Base-by-base conservation (phyloP, 1,284 basidiomycete species). In the Naganishia cerealis region DNA sequence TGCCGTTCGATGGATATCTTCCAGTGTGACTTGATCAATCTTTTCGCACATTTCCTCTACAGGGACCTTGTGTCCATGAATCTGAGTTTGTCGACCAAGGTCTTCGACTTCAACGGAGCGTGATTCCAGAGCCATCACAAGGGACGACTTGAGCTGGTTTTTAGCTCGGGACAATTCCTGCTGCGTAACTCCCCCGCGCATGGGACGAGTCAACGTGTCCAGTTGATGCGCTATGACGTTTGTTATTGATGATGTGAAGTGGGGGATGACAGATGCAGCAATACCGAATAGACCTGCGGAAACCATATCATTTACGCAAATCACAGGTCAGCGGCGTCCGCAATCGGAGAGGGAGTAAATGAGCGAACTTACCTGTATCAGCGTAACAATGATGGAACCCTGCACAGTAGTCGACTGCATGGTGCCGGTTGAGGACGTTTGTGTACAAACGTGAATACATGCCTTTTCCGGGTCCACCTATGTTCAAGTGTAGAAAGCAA, bases 361-460 rank as follows among this genome's bases (percentile, higher is more conserved):
- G 29, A 33, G 29, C 29, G 40, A 21, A 33, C 52, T 46, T 33
- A 71, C 72, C 68, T 0, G 91, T 91, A 81, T 98, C 94, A 68
- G 89, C 88, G 82, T 98, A 99, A 77, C 95, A 95, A 81, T 98
- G 94, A 79, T 98, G 93, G 88, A 97, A 97, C 36, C 92, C 90
- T n/a, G 92, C 89, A 80, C 94, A 97, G 80, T 94, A 92, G 81
- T 99, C 95, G 76, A 99, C 87, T 75, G 92, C 89, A 70, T 94
- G 88, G 82, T 92, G 91, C 76, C 92, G 90, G 79, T 98, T 97
- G 71, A 99, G 87, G 73, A 99, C 93, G 77, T 94, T 90, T n/a
- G 93, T 95, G 83, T 98, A 98, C 63, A 98, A 82, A 21, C 95
- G 89, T 46, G 92, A 94, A 84, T 97, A 98, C 94, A 99, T 98